Percentiles rank a stretch among this genome's conserved stretches.
Conservation (phyloP, 306 rosid species). For the Fragaria iinumae region DNA sequence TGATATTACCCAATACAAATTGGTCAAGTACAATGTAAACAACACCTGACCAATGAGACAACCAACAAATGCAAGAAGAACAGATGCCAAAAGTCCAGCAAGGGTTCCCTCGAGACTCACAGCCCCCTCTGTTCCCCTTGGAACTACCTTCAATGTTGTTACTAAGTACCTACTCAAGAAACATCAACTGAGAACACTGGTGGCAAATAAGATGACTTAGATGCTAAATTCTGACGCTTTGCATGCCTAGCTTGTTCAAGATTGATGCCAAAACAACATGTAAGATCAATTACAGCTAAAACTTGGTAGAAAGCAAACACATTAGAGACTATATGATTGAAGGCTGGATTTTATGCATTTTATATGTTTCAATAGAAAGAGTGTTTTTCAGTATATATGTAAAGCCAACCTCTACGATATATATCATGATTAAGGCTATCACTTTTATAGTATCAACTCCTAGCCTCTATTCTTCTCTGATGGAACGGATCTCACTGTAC, state of each 20-base stretch:
- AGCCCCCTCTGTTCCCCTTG: conserved; percentile 99
- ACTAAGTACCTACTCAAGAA: conserved; percentile 71
- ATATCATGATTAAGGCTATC: background rate
- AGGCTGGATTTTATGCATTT: background rate
- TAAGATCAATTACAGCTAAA: background rate
- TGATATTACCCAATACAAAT: background rate
- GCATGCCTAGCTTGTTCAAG: background rate
- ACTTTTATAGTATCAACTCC: background rate
- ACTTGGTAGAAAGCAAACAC: background rate
- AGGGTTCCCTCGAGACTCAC: conserved; percentile 90
- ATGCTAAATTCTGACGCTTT: background rate
- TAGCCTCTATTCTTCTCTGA: background rate
- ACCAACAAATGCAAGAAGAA: conserved; percentile 63
- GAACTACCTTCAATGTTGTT: conserved; percentile 84
- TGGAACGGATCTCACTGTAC: background rate
- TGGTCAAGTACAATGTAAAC: conserved; percentile 18
- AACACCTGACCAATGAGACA: conserved; percentile 74
- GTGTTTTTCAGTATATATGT: background rate
- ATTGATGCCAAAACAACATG: background rate
- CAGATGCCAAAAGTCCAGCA: conserved; percentile 85
- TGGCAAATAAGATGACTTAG: background rate
- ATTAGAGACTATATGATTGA: background rate
- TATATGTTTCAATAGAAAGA: background rate
- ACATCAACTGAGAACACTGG: conserved; percentile 9
- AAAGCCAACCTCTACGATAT: background rate